Base-by-base conservation (phyloP, 345 rosid species). In the Pistacia integerrima region DNA sequence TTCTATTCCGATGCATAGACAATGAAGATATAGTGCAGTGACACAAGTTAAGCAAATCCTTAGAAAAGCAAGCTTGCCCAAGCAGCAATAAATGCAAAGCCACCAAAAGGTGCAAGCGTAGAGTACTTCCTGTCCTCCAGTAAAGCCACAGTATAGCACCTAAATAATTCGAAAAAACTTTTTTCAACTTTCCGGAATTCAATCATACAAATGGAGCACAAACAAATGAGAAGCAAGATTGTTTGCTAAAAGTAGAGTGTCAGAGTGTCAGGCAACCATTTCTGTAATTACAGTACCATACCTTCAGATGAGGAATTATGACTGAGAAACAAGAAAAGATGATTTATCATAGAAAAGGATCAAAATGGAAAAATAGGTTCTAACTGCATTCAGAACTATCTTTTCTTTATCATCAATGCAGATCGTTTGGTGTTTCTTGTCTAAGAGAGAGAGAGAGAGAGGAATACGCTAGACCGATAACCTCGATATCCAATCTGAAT, bases 31-130 rank as follows among this genome's bases (percentile, higher is more conserved):
- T 30, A 30, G 33, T 22, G 74, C 61, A 72, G 56, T 44, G 66
- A 28, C 11, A 35, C 35, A 64, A 16, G 13, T 25, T 64, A 20
- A 11, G 8, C n/a, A 72, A 74, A 64, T 67, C 35, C 72, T 83
- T 73, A 95, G 85, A 93, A 87, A 20, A 93, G 84, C 85, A 95
- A 80, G 90, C 91, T 89, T 38, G 85, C 94, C 98, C 99, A 95
- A 60, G 90, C 98, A 59, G 86, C 96, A 17, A 93, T 76, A 72
- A 95, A 91, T 12, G 97, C 97, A 74, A 93, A 88, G 54, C 97
- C 98, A 35, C 99, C 98, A 72, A 92, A 84, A 41, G 99, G 98
- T 75, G 98, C 97, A 69, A 92, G 68, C 18, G 75, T 82, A n/a
- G 97, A 84, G 82, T 84, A 96, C 76, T 88, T 87, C 74, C 93